These are phyloP conservation scores for Pseudozyma flocculosa DNA, from an alignment of 1,284 basidiomycete genomes.

Conservation along the genomic window DNA sequence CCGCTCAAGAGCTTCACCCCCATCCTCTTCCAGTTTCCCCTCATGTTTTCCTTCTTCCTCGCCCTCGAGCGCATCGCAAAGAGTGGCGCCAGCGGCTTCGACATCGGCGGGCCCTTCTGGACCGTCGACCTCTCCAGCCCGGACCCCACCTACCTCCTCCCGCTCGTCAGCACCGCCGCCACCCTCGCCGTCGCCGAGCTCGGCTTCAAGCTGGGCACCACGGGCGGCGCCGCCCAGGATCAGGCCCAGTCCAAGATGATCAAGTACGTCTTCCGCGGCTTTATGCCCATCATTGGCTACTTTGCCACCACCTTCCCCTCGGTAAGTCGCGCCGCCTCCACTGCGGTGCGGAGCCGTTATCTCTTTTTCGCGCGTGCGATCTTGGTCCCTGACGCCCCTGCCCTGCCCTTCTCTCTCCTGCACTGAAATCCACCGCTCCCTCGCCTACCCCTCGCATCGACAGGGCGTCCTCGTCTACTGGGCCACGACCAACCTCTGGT, in stretches of 20 bases:
- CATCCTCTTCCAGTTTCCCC: constrained; percentile 70
- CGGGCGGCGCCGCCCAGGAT: constrained; percentile 5
- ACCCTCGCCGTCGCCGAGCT: constrained; percentile 71
- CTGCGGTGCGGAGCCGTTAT: not conserved
- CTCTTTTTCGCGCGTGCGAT: too few relatives aligned
- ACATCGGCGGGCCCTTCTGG: constrained; percentile 74
- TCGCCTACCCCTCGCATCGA: not conserved
- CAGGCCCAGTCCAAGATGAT: constrained; percentile 65
- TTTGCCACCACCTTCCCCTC: constrained; percentile 63
- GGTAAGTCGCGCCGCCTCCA: constrained; percentile 3
- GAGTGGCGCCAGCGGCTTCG: constrained; percentile 72
- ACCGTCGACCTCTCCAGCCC: constrained; percentile 74
- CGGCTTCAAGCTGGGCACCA: constrained; percentile 66
- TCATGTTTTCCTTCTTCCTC: constrained; percentile 84
- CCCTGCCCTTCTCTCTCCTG: constrained; percentile 7
- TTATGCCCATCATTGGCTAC: constrained; percentile 66
- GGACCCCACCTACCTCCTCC: constrained; percentile 79
- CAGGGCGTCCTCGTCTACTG: constrained; percentile 71
- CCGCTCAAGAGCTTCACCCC: constrained; percentile 67
- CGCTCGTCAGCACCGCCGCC: constrained; percentile 66
- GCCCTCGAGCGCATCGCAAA: constrained; percentile 73
- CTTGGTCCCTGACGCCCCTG: not conserved
- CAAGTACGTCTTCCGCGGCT: constrained; percentile 71
- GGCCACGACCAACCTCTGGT: constrained; percentile 62
- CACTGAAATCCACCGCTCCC: not conserved